Evolutionary conservation across 495 filamentous ascomycete species (phyloP).

Genomic region (Amphirosellinia nigrospora): DNA sequence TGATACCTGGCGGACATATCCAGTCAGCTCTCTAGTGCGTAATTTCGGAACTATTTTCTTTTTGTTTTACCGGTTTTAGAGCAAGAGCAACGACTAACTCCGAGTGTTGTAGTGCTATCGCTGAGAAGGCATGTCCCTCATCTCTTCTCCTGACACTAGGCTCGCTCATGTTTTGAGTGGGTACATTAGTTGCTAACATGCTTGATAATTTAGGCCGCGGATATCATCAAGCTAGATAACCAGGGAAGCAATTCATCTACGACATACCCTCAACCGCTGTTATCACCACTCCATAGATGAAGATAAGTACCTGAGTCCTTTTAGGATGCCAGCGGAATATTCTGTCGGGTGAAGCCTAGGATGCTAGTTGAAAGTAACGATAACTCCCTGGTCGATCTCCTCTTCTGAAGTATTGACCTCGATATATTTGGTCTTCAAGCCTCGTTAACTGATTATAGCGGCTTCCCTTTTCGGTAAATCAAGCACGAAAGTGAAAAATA

Average conservation of each 20-base stretch:
- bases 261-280: not conserved
- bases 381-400: not conserved
- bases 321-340: not conserved
- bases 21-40: slow-evolving; percentile 62
- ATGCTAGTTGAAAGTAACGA: not conserved
- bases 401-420: too few relatives aligned
- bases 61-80: too few relatives aligned
- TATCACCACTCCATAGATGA: not conserved
- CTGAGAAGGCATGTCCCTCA: slow-evolving; percentile 53
- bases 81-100: too few relatives aligned
- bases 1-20: slow-evolving; percentile 60
- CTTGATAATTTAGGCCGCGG: slow-evolving; percentile 38
- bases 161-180: not conserved
- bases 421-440: not conserved
- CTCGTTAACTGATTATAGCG: not conserved
- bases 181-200: slow-evolving; percentile 8
- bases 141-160: not conserved
- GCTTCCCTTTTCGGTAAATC: not conserved
- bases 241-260: not conserved
- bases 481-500: too few relatives aligned
- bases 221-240: slow-evolving; percentile 44
- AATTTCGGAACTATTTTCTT: too few relatives aligned
- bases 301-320: not conserved
- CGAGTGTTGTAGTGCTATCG: too few relatives aligned
- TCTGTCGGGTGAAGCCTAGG: not conserved